Evolutionary conservation across 352 stramenopile genomes (phyloP), one percentile per base, ranked within the genome.

Genomic region (Pilasporangium apinafurcum): DNA sequence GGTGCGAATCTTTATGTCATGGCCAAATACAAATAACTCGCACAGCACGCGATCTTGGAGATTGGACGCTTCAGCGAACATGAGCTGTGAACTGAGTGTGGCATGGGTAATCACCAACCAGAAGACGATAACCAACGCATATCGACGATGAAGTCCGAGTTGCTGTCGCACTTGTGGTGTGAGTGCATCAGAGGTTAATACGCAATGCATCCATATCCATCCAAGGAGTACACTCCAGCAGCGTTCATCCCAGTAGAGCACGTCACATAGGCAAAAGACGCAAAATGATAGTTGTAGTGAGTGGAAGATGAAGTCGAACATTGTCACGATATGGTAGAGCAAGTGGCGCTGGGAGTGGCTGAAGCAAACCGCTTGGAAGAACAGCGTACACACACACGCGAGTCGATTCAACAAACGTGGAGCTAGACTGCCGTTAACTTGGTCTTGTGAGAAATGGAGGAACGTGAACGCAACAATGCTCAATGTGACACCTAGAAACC

Each of bases 241-340:
- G 0, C 51, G 44, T 0, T 21, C 33, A 35, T 72, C 58, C 65
- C 60, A 76, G 4, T 21, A 22, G 20, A 67, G 56, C 10, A 76
- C 20, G 39, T 69, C 56, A 22, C 57, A 65, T 2, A 62, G 27
- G 6, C 53, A 59, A 5, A 65, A 7, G 34, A 66, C 51, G 9
- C 50, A 45, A 14, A 63, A 10, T 2, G 54, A 58, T 26, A 69
- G 36, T 47, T 76, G 60, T 17, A 67, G 24, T 24, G 60, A 64
- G n/a, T 69, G 37, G 26, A 69, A 69, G 3, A 42, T 30, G 25
- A 69, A 67, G 30, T 76, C 65, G 33, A 76, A 76, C 20, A 57
- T 69, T n/a, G 55, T 53, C 13, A 64, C 26, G 22, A 69, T 33
- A 13, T 52, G 48, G 8, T 52, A 40, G 29, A 71, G 50, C 22